phyloP scores from a whole-genome alignment of 1,284 basidiomycete species.

The Fomitopsis betulina region DNA sequence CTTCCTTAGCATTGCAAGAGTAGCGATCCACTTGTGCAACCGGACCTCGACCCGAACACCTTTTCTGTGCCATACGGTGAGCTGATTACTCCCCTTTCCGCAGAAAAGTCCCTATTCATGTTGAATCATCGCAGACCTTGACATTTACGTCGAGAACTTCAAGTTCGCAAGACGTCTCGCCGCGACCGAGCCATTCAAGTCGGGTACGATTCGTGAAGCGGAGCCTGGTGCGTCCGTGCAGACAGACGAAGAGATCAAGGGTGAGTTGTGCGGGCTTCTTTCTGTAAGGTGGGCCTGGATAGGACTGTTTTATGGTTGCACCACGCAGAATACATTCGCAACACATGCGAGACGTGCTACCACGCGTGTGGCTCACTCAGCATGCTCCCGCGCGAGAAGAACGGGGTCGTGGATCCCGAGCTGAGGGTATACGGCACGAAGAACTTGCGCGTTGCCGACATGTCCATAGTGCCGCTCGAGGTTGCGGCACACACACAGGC shows the following conservation, averaged over 20 bases:
- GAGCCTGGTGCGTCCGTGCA: conserved; percentile 7
- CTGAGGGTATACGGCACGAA: conserved; percentile 26
- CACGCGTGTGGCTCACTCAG: conserved; percentile 13
- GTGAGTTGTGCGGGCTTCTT: not conserved
- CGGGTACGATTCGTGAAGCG: conserved; percentile 8
- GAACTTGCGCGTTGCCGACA: conserved; percentile 29
- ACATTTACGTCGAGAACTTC: conserved; percentile 11
- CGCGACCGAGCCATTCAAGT: conserved; percentile 14
- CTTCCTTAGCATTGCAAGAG: conserved; percentile 5
- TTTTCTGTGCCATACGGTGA: conserved; percentile 9
- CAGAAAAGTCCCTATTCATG: not conserved
- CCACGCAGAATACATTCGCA: conserved; percentile 14
- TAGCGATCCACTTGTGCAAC: conserved; percentile 7
- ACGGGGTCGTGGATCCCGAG: conserved; percentile 48
- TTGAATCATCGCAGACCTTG: conserved; percentile 9
- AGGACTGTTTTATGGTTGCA: too few species aligned
- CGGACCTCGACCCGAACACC: conserved; percentile 9
- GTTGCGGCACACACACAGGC: conserved; percentile 31
- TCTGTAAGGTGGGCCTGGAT: not conserved
- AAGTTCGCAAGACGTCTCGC: conserved; percentile 13
- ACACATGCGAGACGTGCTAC: conserved; percentile 8
- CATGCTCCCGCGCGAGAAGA: conserved; percentile 45
- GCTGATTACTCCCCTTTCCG: not conserved
- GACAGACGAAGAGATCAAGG: conserved; percentile 15
- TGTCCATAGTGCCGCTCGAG: conserved; percentile 22